These are phyloP conservation scores for Hypoxylon sp. DNA, from an alignment of 2,329 filamentous ascomycete species.

Conservation along the genomic window DNA sequence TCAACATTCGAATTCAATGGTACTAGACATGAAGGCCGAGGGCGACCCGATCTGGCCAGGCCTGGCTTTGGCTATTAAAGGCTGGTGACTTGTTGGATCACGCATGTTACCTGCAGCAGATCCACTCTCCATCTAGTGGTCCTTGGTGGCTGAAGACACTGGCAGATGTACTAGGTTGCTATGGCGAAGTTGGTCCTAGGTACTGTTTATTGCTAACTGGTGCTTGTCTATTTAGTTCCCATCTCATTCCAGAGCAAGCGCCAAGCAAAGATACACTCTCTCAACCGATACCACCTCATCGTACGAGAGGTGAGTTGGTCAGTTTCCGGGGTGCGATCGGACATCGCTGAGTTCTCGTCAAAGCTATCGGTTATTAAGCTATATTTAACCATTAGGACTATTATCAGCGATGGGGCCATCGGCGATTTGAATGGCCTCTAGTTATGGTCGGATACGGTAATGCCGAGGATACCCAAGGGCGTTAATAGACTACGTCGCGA, in stretches of 20 bases:
- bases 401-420: slow-evolving; percentile 24
- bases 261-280: neutral
- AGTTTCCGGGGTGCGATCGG: neutral
- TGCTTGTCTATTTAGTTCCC: neutral
- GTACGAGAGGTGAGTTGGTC: neutral
- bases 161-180: too few species aligned
- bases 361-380: neutral
- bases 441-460: neutral
- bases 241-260: too few species aligned
- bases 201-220: neutral
- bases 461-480: neutral
- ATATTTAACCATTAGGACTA: slow-evolving; percentile 39
- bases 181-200: too few species aligned
- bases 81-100: too few species aligned
- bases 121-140: too few species aligned
- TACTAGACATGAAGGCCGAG: too few species aligned
- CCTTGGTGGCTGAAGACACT: too few species aligned
- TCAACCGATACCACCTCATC: neutral
- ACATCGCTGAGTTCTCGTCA: neutral
- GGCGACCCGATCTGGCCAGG: too few species aligned
- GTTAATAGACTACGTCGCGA: neutral
- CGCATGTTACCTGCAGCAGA: too few species aligned
- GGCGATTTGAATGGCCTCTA: slow-evolving; percentile 2
- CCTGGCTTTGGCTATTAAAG: too few species aligned
- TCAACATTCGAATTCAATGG: too few species aligned